These are phyloP conservation scores for Oryza longistaminata DNA, from an alignment of 176 grass and related monocot species.

Conservation along the genomic window DNA sequence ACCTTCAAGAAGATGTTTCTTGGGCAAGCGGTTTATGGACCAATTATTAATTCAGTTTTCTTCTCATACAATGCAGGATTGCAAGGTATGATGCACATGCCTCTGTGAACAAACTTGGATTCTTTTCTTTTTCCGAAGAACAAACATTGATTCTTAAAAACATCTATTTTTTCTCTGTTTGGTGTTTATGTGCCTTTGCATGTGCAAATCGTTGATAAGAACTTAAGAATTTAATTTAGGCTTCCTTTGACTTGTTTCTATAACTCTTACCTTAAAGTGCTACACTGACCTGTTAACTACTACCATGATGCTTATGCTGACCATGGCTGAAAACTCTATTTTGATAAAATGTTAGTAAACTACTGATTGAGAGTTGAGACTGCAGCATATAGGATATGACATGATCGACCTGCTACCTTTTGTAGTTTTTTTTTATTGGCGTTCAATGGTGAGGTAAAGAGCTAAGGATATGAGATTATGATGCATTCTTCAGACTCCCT, in stretches of 20 bases:
- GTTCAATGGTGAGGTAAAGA: background rate
- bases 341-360: slow-evolving; percentile 4
- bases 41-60: slow-evolving; percentile 86
- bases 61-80: slow-evolving; percentile 90
- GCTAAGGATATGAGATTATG: background rate
- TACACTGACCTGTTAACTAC: background rate
- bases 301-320: slow-evolving; percentile 13
- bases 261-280: background rate
- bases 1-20: slow-evolving; percentile 97
- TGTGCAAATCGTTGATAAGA: background rate
- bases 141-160: slow-evolving; percentile 1
- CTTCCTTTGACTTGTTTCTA: background rate
- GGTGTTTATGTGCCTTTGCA: background rate
- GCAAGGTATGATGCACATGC: slow-evolving; percentile 62
- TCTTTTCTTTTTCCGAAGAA: background rate
- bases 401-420: background rate
- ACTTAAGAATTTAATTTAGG: background rate
- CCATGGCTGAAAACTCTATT: background rate
- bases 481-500: background rate
- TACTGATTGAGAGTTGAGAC: background rate
- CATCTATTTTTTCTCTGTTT: background rate
- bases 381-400: background rate
- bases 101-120: slow-evolving; percentile 14
- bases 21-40: slow-evolving; percentile 90
- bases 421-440: background rate